These are phyloP conservation scores for Ramularia collo-cygni DNA, from an alignment of 2,329 filamentous ascomycete species.

Conservation along the genomic window DNA sequence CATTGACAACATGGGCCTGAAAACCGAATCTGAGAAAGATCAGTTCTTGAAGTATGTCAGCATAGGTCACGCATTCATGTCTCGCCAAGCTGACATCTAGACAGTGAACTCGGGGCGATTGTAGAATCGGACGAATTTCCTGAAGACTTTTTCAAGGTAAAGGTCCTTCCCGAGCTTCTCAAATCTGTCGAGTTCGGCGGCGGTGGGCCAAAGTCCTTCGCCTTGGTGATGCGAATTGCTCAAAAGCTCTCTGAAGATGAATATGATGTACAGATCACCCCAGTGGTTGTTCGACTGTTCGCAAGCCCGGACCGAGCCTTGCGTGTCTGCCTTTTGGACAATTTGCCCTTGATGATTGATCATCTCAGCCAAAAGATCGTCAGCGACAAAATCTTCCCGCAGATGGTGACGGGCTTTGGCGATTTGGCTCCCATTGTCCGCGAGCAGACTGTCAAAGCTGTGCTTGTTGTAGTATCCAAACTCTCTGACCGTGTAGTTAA, in stretches of 20 bases:
- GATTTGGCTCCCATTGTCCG: constrained; percentile 84
- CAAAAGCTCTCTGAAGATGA: constrained; percentile 82
- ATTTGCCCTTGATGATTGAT: constrained; percentile 84
- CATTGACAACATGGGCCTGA: constrained; percentile 86
- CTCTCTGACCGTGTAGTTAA: constrained; percentile 90
- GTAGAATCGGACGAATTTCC: constrained; percentile 77
- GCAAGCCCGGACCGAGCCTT: constrained; percentile 86
- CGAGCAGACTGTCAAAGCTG: constrained; percentile 93
- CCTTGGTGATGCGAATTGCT: constrained; percentile 83
- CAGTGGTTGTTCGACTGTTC: constrained; percentile 81
- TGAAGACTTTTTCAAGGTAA: constrained; percentile 97
- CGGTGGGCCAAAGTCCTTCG: constrained; percentile 84
- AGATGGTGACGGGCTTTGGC: constrained; percentile 93
- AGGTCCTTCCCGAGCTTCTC: constrained; percentile 87
- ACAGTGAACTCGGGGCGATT: constrained; percentile 69
- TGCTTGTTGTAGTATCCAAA: constrained; percentile 79
- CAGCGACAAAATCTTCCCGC: constrained; percentile 94
- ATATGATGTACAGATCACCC: constrained; percentile 75
- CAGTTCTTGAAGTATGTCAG: constrained; percentile 62
- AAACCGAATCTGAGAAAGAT: constrained; percentile 75
- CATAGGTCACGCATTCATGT: no score
- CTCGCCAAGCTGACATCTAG: constrained; percentile 4
- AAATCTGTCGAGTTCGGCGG: constrained; percentile 99
- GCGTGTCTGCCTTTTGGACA: constrained; percentile 84
- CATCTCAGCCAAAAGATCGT: constrained; percentile 79